Conservation (phyloP, 345 rosid genomes). For the Clarkia xantiana region DNA sequence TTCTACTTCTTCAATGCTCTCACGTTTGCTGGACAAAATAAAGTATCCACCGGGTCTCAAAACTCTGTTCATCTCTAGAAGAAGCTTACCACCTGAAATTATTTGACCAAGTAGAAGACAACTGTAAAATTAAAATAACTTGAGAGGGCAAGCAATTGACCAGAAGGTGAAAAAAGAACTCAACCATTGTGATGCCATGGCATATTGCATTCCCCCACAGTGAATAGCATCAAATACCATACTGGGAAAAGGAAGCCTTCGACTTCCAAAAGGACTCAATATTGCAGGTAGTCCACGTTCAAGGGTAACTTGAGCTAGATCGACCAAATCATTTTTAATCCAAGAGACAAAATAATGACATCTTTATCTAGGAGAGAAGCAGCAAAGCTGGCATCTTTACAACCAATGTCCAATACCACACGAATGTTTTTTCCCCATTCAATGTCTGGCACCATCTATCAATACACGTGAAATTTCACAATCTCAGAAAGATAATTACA, state of each 20-base stretch:
- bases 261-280: constrained; percentile 51
- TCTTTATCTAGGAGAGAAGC: constrained; percentile 70
- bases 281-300: constrained; percentile 84
- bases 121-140: background rate
- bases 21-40: constrained; percentile 57
- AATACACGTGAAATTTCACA: constrained; percentile 14
- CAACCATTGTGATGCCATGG: constrained; percentile 78
- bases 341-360: constrained; percentile 60
- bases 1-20: constrained; percentile 65
- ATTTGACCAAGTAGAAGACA: constrained; percentile 1
- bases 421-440: constrained; percentile 98
- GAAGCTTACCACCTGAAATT: constrained; percentile 63
- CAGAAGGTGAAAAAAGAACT: constrained; percentile 6
- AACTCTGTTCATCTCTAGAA: constrained; percentile 88
- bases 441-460: constrained; percentile 94
- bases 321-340: constrained; percentile 87
- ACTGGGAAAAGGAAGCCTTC: constrained; percentile 90
- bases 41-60: constrained; percentile 84
- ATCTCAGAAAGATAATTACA: constrained; percentile 3
- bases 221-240: constrained; percentile 84
- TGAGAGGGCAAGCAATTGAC: background rate
- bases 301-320: constrained; percentile 74
- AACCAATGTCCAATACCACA: constrained; percentile 73
- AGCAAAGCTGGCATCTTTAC: constrained; percentile 57
- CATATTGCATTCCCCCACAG: constrained; percentile 58